Base-by-base conservation (phyloP, 2,329 filamentous ascomycete species). In the Dactylellina drechsleri region DNA sequence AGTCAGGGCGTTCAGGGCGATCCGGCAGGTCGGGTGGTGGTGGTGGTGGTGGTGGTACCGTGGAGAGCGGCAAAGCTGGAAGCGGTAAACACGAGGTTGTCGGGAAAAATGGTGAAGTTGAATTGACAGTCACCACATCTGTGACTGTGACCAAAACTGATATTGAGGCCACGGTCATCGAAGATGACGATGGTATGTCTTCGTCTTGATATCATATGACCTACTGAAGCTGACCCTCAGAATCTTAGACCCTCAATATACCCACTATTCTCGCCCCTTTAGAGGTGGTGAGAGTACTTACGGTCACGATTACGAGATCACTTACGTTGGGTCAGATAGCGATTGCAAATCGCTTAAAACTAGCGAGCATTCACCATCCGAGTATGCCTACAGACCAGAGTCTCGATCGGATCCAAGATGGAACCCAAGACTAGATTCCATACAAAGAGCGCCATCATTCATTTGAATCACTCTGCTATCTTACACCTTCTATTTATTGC, bases 291-390 rank as follows among this genome's bases (percentile, higher is more conserved):
- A 74, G 20, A 56, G 70, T 12, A 74, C 16, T 16, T 74, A 67
- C 26, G 70, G 70, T 18, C 62, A 74, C 20, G 70, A 74, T 12
- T 74, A 74, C 50, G 70, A 74, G 31, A 74, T 74, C 5, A 74
- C 70, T 16, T 74, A 52, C 28, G 57, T 74, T 13, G 70, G 62
- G 20, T 74, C 70, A 0, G 70, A 74, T 28, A 74, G 62, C 43
- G 70, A 74, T 58, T 74, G 62, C n/a, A 67, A 66, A 59, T 74
- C 70, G 6, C 18, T 74, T 7, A 74, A 67, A 54, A 61, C 62
- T 3, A 74, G 70, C 36, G 70, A 74, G 43, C 62, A 74, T 20
- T 74, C 70, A 4, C 70, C 70, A 36, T 74, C 70, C n/a, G 70
- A 74, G 47, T 74, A 74, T 49, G 50, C 60, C 18, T 65, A 65